These are phyloP conservation scores for Dendrothele bispora DNA, from an alignment of 768 basidiomycete species.

Conservation along the genomic window DNA sequence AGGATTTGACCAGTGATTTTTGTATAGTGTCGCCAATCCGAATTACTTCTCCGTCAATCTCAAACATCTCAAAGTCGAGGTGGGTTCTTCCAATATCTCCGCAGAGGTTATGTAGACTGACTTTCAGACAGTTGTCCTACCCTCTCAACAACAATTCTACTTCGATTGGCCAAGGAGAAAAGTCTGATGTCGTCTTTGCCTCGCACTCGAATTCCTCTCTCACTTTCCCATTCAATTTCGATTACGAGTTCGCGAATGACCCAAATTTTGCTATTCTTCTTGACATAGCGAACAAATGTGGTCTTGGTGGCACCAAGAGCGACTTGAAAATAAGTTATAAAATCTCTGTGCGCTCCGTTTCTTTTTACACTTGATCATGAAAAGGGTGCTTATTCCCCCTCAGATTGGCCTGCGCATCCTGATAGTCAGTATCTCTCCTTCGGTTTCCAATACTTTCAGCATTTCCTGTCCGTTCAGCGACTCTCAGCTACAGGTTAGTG, in stretches of 20 bases:
- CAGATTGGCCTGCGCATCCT: constrained; percentile 67
- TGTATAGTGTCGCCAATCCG: constrained; percentile 69
- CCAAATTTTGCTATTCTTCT: constrained; percentile 53
- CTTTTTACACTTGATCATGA: constrained; percentile 4
- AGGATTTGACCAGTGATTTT: constrained; percentile 8
- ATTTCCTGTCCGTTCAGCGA: constrained; percentile 64
- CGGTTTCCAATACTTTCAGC: constrained; percentile 56
- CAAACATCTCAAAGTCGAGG: constrained; percentile 61
- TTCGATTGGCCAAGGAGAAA: constrained; percentile 60
- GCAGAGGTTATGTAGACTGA: background rate
- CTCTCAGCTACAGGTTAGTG: constrained; percentile 25
- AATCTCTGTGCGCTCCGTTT: constrained; percentile 51
- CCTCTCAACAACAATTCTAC: constrained; percentile 73
- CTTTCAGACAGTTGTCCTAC: constrained; percentile 57
- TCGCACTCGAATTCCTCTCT: constrained; percentile 61
- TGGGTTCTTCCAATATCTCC: constrained; percentile 25
- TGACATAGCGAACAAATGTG: constrained; percentile 67
- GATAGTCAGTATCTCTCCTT: constrained; percentile 66
- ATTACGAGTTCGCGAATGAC: constrained; percentile 55
- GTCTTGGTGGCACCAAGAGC: constrained; percentile 40
- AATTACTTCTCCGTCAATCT: constrained; percentile 77
- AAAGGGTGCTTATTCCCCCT: constrained; percentile 9
- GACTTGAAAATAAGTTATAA: constrained; percentile 65
- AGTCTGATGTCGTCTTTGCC: constrained; percentile 44
- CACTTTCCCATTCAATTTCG: constrained; percentile 73